Evolutionary conservation across 202 grass and related monocot species (phyloP), one percentile per base, ranked within the genome.

Genomic region (Hordeum pubiflorum): DNA sequence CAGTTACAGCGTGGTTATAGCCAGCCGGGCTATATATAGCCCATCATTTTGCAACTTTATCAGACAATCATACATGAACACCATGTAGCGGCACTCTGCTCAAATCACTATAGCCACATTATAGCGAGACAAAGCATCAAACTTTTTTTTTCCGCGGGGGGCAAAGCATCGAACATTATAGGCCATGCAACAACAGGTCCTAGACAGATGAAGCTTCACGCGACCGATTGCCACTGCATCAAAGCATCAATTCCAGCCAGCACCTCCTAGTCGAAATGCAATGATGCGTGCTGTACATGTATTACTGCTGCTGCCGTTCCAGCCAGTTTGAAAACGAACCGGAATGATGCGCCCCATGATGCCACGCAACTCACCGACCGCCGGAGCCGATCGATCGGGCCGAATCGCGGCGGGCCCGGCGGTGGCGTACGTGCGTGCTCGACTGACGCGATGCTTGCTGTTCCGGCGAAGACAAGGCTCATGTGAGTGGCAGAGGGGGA

Each of bases 401-500:
- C 61, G 61, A n/a, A 65, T 65, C 62, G 62, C 8, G 62, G 26
- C 13, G 60, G 27, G 27, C 60, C 26, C 27, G 5, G 60, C 27
- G 6, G 62, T 7, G 31, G 31, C 31, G 76, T 79, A 34, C 62
- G 58, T 52, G 43, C 76, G 63, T 69, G 18, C 48, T 56, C 63
- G 46, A 67, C 63, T 9, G 31, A 38, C 63, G 63, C 63, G 46
- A 0, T 50, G 10, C 29, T 63, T 50, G 10, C 29, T 63, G 61
- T 63, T 63, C 2, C 26, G 13, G 48, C 17, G 8, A 10, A 57
- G 82, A 87, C 83, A 89, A 84, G 13, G 10, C 70, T 89, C 88
- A 88, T 88, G 88, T 91, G 89, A 61, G 58, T 37, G 13, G 9
- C 57, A 17, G 44, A 14, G 41, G 1, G 5, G 31, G 1, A 0